Evolutionary conservation across 768 basidiomycete genomes (phyloP).

Genomic region (Termitomyces sp.): DNA sequence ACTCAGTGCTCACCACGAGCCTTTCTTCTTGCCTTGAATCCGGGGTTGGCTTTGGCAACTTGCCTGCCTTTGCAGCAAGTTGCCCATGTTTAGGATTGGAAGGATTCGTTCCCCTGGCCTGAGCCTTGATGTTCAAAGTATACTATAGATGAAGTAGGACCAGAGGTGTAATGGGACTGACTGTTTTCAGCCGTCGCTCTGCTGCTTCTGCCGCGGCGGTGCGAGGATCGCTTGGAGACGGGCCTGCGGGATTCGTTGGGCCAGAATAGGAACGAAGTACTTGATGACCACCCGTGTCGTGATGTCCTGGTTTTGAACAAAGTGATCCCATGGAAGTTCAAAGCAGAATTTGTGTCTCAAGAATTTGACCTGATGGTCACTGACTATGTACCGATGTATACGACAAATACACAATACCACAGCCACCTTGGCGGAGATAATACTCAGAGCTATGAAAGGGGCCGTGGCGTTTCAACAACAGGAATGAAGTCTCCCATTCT

Average conservation of each 20-base stretch:
- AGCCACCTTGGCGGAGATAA: neutral
- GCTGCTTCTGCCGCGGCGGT: conserved; percentile 58
- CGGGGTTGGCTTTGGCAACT: conserved; percentile 29
- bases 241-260: conserved; percentile 21
- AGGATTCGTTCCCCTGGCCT: conserved; percentile 35
- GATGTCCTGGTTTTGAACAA: conserved; percentile 43
- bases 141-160: conserved; percentile 9
- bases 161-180: conserved; percentile 24
- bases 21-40: conserved; percentile 26
- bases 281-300: conserved; percentile 40
- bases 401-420: neutral
- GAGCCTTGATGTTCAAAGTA: conserved; percentile 27
- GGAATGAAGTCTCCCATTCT: conserved; percentile 41
- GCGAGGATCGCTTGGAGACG: conserved; percentile 36
- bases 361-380: neutral
- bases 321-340: conserved; percentile 45
- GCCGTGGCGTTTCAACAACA: conserved; percentile 24
- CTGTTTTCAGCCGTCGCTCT: conserved; percentile 51
- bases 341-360: neutral
- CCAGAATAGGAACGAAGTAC: conserved; percentile 35
- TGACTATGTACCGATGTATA: conserved; percentile 3
- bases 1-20: conserved; percentile 19
- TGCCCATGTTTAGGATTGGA: conserved; percentile 44
- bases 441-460: neutral
- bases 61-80: conserved; percentile 36